Base-by-base conservation (phyloP, 495 filamentous ascomycete species). In the Trichoderma asperelloides region DNA sequence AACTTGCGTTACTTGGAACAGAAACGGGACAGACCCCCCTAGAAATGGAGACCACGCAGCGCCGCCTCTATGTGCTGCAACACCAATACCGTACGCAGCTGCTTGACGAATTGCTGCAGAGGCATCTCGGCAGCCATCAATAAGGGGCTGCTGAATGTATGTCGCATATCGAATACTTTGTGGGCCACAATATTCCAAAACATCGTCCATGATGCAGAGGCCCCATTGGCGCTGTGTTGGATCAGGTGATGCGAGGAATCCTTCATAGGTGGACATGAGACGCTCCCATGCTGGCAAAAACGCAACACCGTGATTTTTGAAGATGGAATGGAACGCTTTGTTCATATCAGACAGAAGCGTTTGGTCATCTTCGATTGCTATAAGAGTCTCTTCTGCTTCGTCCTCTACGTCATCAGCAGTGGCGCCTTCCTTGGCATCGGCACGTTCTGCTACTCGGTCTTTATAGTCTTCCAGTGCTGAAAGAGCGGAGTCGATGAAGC, bases 271-370 rank as follows among this genome's bases (percentile, higher is more conserved):
- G 15, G 78, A 80, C 69, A 94, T 84, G 23, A 99, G 84, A 28
- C 87, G 86, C 72, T 95, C 87, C 94, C 94, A 98, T 55, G 90
- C 77, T 11, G 86, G 89, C 64, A 99, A 85, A 85, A 98, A 99
- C 33, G 81, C 75, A 21, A 85, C 82, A 66, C 91, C 89, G 72
- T 96, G 91, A 81, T 97, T 91, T 82, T 97, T 97, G 82, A 98
- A 98, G 71, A 99, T 92, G 57, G 91, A 95, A 77, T 99, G 96
- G 86, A 96, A 99, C 0, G 96, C 92, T 81, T 99, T 99, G 87
- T 98, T 99, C 96, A 99, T 99, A 73, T 99, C 96, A 11, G 93
- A 96, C 62, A 99, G 86, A 25, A 99, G 81, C 30, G 91, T 93
- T 76, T 98, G 95, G 74, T 99, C 96, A 70, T 99, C 96, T 77